Conservation (phyloP, 83 land plant genomes). For the Picea engelmannii region DNA sequence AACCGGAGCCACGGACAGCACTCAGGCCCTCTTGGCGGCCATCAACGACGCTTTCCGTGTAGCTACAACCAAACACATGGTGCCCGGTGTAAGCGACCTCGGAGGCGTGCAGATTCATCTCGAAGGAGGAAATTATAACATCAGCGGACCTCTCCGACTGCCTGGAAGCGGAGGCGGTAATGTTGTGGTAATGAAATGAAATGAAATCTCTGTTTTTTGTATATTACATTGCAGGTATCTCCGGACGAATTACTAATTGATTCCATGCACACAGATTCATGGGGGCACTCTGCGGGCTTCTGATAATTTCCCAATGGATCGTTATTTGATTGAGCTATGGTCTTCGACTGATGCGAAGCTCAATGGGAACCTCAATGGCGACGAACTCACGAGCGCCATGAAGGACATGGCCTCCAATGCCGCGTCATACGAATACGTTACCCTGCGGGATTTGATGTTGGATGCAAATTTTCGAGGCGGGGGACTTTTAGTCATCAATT, state of each 20-base stretch:
- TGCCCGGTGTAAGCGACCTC: conserved; percentile 46
- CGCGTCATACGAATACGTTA: conserved; percentile 39
- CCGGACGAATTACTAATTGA: too few species aligned
- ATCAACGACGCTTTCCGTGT: conserved; percentile 50
- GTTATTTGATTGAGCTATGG: too few species aligned
- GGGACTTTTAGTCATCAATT: conserved; percentile 45
- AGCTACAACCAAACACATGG: conserved; percentile 15
- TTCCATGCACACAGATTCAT: conserved; percentile 41
- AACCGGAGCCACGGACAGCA: too few species aligned
- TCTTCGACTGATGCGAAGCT: conserved; percentile 26
- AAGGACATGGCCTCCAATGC: too few species aligned
- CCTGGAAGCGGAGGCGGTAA: too few species aligned
- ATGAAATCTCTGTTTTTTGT: too few species aligned
- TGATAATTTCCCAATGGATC: conserved; percentile 13
- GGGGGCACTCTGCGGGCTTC: conserved; percentile 76
- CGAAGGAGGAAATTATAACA: too few species aligned
- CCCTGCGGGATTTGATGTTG: conserved; percentile 24
- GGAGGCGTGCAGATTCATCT: too few species aligned
- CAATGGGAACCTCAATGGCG: neutral
- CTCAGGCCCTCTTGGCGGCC: conserved; percentile 27
- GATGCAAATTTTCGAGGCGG: conserved; percentile 76
- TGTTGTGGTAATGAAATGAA: too few species aligned
- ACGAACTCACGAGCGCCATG: neutral
- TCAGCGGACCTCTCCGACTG: conserved; percentile 37
- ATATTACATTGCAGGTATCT: too few species aligned